phyloP scores from a whole-genome alignment of 768 basidiomycete genomes.

The Kwoniella sp. region DNA sequence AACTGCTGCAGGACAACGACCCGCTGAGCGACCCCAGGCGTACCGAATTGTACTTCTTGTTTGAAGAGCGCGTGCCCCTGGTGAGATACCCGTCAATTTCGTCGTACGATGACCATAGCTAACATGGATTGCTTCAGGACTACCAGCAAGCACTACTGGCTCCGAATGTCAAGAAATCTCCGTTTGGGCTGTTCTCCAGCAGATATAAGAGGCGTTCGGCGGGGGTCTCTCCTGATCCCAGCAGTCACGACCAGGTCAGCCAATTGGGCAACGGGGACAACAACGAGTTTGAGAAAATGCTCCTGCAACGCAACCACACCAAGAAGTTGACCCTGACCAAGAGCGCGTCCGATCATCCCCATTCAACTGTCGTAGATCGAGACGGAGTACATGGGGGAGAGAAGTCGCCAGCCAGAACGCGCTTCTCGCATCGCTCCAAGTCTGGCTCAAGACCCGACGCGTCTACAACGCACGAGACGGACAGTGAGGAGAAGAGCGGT shows the following conservation, averaged over 20 bases:
- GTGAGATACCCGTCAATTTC: constrained; percentile 56
- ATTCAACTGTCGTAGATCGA: no score
- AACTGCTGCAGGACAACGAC: constrained; percentile 20
- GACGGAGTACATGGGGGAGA: no score
- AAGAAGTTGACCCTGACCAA: constrained; percentile 36
- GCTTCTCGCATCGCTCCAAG: no score
- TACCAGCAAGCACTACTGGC: constrained; percentile 42
- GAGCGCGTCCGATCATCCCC: constrained; percentile 15
- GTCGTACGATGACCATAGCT: constrained; percentile 2
- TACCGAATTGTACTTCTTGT: constrained; percentile 67
- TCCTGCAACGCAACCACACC: constrained; percentile 26
- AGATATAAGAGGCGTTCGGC: constrained; percentile 8
- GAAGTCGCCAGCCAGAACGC: no score
- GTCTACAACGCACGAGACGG: no score
- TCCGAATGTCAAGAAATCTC: constrained; percentile 34
- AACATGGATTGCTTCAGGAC: constrained; percentile 13
- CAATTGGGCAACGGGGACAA: no score
- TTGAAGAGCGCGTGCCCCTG: constrained; percentile 85
- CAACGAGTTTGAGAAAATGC: constrained; percentile 44
- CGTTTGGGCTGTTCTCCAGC: constrained; percentile 22
- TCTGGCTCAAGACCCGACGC: no score
- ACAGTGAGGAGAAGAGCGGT: no score
- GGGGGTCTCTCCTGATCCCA: background rate
- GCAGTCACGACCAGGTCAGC: background rate
- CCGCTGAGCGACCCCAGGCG: constrained; percentile 63